A percentile compares a stretch with the other conserved stretches of the same genome.
Evolutionary conservation across 2,329 filamentous ascomycete species (phyloP).

Genomic region (Plectosphaerella plurivora): DNA sequence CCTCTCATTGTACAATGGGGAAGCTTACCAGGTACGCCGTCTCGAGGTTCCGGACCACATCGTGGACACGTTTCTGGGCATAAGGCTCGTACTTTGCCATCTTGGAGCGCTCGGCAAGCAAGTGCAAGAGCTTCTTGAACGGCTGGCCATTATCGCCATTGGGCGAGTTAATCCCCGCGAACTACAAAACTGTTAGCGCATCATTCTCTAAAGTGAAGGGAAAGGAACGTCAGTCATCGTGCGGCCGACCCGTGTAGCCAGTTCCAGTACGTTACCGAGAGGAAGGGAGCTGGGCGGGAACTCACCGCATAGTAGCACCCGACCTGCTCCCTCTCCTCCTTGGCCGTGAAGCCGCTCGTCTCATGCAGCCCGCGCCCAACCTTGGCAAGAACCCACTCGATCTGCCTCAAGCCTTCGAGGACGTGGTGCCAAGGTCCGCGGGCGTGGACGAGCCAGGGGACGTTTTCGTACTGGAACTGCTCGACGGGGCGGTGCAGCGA

Average conservation of each 20-base stretch:
- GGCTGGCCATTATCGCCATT: neutral
- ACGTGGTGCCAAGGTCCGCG: conserved; percentile 9
- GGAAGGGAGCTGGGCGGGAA: neutral
- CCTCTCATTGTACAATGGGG: too few species aligned
- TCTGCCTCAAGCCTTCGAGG: conserved; percentile 8
- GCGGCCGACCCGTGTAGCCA: neutral
- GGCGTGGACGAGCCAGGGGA: conserved; percentile 10
- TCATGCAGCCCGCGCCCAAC: conserved; percentile 1
- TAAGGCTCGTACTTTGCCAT: conserved; percentile 6
- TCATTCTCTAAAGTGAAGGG: neutral
- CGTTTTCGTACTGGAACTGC: conserved; percentile 8
- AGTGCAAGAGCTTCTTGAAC: conserved; percentile 6
- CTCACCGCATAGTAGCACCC: conserved; percentile 6
- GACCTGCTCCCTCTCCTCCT: conserved; percentile 5
- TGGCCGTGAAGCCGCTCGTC: conserved; percentile 2
- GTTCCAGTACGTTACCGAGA: neutral
- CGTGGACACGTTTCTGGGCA: conserved; percentile 5
- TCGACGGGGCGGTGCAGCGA: conserved; percentile 4
- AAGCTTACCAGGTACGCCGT: neutral
- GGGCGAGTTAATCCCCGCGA: neutral
- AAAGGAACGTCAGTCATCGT: neutral
- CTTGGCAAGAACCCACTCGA: conserved; percentile 5
- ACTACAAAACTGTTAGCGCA: neutral
- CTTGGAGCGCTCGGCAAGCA: conserved; percentile 2
- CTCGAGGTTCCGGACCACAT: conserved; percentile 2